phyloP scores from a whole-genome alignment of 164 flowering plant genomes.

The Pachysandra terminalis region DNA sequence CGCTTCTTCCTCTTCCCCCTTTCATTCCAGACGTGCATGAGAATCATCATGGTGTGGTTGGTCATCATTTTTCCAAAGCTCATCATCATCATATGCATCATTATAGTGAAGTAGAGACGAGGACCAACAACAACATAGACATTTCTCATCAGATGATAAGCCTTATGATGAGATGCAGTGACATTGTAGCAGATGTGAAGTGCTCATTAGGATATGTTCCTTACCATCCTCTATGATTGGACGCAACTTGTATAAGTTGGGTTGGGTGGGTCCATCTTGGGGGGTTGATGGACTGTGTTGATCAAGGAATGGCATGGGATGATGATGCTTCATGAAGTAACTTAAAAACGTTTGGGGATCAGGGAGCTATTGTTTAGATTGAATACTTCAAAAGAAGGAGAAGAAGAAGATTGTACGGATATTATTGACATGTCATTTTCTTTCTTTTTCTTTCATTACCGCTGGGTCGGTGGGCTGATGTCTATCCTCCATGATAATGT shows the following conservation, averaged over 20 bases:
- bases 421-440: too few relatives aligned
- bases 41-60: constrained; percentile 10
- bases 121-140: constrained; percentile 35
- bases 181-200: constrained; percentile 60
- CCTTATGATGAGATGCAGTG: constrained; percentile 75
- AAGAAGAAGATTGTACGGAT: too few relatives aligned
- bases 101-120: constrained; percentile 25
- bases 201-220: constrained; percentile 73
- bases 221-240: constrained; percentile 77
- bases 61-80: constrained; percentile 33
- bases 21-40: constrained; percentile 16
- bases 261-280: background rate
- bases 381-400: too few relatives aligned
- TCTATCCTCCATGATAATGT: too few relatives aligned
- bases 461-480: too few relatives aligned
- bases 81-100: constrained; percentile 27
- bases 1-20: constrained; percentile 25
- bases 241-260: too few relatives aligned
- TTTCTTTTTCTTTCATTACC: too few relatives aligned
- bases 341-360: too few relatives aligned
- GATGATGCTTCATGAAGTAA: too few relatives aligned
- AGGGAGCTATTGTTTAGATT: too few relatives aligned
- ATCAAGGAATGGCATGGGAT: too few relatives aligned
- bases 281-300: too few relatives aligned
- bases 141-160: constrained; percentile 77